Percentiles rank a stretch among this genome's conserved stretches.
phyloP scores from a whole-genome alignment of 164 flowering plant genomes.

The Paratinospora sagittata region DNA sequence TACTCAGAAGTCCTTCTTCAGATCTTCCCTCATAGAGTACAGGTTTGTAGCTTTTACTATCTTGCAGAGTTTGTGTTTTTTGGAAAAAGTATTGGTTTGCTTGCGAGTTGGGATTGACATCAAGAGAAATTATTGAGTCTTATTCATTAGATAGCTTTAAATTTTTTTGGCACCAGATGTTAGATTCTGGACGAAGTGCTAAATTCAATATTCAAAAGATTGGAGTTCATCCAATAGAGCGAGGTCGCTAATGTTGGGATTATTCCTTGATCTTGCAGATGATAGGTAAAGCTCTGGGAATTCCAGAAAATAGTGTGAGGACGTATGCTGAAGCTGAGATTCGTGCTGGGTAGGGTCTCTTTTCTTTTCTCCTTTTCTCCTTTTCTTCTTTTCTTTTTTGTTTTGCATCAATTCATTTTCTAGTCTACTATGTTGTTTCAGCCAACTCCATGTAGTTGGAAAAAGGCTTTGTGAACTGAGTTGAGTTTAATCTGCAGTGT shows the following conservation, averaged over 20 bases:
- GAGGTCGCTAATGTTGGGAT: neutral
- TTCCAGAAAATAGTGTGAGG: conserved; percentile 76
- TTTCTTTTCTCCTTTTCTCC: too few relatives aligned
- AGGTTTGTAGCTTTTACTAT: conserved; percentile 28
- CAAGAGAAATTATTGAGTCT: neutral
- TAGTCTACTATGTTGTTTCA: neutral
- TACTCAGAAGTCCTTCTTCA: conserved; percentile 83
- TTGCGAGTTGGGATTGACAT: neutral
- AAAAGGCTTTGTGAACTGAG: too few relatives aligned
- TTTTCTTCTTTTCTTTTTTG: neutral
- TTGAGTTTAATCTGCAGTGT: too few relatives aligned
- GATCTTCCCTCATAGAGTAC: conserved; percentile 72
- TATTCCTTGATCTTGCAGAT: conserved; percentile 37
- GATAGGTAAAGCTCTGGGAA: conserved; percentile 82
- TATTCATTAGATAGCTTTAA: neutral
- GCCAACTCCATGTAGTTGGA: too few relatives aligned
- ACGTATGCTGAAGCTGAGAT: conserved; percentile 96
- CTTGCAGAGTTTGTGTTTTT: conserved; percentile 1
- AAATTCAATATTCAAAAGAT: neutral
- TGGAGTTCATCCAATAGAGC: neutral
- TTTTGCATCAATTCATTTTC: neutral
- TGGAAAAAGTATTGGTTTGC: neutral
- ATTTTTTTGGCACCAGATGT: neutral
- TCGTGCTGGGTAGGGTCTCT: conserved; percentile 78
- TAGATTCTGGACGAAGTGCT: neutral